Percentiles rank a stretch among this genome's conserved stretches.
phyloP scores from a whole-genome alignment of 129 eudicot species.

The Chrysanthemum seticuspe region DNA sequence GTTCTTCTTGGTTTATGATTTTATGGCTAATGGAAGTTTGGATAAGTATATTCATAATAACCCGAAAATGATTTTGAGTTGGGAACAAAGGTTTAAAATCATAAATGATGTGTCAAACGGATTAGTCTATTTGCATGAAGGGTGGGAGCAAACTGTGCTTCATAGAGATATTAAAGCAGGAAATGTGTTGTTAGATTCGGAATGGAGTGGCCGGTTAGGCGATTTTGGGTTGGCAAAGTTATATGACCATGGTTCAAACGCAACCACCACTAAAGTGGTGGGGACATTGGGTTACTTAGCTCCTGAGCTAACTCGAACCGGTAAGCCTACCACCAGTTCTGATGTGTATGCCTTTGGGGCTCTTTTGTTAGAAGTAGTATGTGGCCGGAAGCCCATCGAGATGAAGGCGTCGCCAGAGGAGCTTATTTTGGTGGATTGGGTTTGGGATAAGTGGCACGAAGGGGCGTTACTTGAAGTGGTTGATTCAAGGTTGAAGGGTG shows the following conservation, averaged over 20 bases:
- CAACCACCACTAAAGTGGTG: slow-evolving; percentile 47
- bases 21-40: slow-evolving; percentile 59
- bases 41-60: slow-evolving; percentile 36
- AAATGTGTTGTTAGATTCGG: slow-evolving; percentile 49
- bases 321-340: slow-evolving; percentile 52
- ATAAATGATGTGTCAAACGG: slow-evolving; percentile 56
- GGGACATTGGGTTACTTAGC: slow-evolving; percentile 68
- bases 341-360: slow-evolving; percentile 69
- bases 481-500: slow-evolving; percentile 34
- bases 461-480: slow-evolving; percentile 38
- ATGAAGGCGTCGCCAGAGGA: slow-evolving; percentile 24
- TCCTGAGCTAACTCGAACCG: slow-evolving; percentile 55
- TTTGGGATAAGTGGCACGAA: slow-evolving; percentile 36
- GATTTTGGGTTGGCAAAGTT: slow-evolving; percentile 71
- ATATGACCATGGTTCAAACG: slow-evolving; percentile 49
- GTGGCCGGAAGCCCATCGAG: slow-evolving; percentile 51
- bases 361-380: slow-evolving; percentile 52
- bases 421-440: slow-evolving; percentile 49
- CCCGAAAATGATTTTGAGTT: slow-evolving; percentile 27
- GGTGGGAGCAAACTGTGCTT: slow-evolving; percentile 55
- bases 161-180: slow-evolving; percentile 64
- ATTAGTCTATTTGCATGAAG: slow-evolving; percentile 54
- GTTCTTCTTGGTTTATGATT: slow-evolving; percentile 62
- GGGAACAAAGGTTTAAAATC: slow-evolving; percentile 52
- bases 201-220: slow-evolving; percentile 48